Base-by-base conservation (phyloP, 2,329 filamentous ascomycete genomes). In the Monilinia aucupariae region DNA sequence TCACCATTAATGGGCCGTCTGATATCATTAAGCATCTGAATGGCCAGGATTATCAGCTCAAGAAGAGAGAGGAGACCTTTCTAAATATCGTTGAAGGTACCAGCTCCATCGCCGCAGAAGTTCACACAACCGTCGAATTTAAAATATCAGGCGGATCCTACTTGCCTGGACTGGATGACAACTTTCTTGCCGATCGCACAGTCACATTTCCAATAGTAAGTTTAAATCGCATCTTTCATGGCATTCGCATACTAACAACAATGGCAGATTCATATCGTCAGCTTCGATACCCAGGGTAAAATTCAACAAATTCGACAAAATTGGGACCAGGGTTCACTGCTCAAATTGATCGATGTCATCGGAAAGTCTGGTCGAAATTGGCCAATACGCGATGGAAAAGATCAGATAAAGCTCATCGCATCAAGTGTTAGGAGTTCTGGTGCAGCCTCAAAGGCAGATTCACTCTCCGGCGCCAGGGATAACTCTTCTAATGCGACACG, bases 311-410 rank as follows among this genome's bases (percentile, higher is more conserved):
- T 97, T 68, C 90, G 93, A 70, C 85, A 93, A 69, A 91, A 89
- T 75, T 99, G 94, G 94, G 94, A 99, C 75, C 94, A 99, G 76
- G 92, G 87, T 65, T 89, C 91, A 61, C 84, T 99, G 48, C 84
- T 99, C 69, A 97, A 94, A 79, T 89, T 96, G 76, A 83, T 97
- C 67, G 92, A 97, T 66, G 87, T 97, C 63, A 97, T 99, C 76
- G 93, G 94, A 71, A 88, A 87, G 74, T 88, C 89, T 61, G 91
- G 90, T 63, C 90, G 89, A 75, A 96, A 94, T 77, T 99, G 94
- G 94, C 94, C 94, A 61, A 96, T 99, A 73, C 85, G 86, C 69
- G 92, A 96, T 74, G 89, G 88, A 73, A 85, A 85, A 71, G 92
- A 96, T 61, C 92, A 97, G 78, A 82, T 88, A 69, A 87, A 85